Evolutionary conservation across 106 monocot species (phyloP).

Genomic region (Agapanthus africanus): DNA sequence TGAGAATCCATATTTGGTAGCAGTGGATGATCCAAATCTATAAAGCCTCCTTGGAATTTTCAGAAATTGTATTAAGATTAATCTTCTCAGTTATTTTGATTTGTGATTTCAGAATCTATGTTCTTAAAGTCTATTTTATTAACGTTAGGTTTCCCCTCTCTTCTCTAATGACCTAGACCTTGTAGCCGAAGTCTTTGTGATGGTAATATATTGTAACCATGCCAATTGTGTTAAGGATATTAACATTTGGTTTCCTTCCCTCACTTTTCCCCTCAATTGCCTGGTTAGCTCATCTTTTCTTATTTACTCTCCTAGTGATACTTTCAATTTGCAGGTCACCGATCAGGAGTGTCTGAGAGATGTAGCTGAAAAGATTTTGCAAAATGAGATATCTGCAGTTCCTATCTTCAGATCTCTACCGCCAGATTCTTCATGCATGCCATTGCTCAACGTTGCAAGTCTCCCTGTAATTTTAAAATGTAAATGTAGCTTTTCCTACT

Average conservation of each 20-base stretch:
- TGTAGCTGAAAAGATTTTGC: conserved; percentile 29
- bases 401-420: conserved; percentile 21
- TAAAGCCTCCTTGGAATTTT: too few species aligned
- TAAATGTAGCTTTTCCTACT: conserved; percentile 15
- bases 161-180: too few species aligned
- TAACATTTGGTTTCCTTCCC: neutral
- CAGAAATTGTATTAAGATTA: too few species aligned
- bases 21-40: too few species aligned
- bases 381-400: conserved; percentile 37
- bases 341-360: conserved; percentile 27
- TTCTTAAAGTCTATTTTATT: too few species aligned
- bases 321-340: conserved; percentile 20
- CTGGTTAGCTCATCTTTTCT: neutral
- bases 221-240: neutral
- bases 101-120: too few species aligned
- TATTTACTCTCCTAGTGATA: neutral
- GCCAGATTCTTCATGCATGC: conserved; percentile 20
- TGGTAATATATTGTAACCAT: neutral
- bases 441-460: conserved; percentile 25
- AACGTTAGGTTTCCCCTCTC: too few species aligned
- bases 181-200: neutral
- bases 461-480: conserved; percentile 39
- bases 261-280: too few species aligned
- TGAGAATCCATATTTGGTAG: too few species aligned
- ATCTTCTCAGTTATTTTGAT: too few species aligned